Base-by-base conservation (phyloP, 306 rosid genomes). In the Mucuna pruriens region DNA sequence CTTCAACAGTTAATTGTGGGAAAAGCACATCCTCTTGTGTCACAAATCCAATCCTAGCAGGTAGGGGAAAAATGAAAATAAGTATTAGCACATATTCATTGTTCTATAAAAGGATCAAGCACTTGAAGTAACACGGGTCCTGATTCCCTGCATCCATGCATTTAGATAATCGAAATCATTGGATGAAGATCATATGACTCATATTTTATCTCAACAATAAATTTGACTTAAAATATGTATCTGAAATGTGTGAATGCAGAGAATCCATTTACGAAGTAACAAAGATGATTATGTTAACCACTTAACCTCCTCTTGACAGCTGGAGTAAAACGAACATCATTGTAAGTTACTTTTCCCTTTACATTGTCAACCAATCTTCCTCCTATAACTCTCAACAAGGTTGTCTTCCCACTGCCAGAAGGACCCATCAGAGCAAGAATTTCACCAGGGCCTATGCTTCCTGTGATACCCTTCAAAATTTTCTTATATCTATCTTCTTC, bases 401-500 rank as follows among this genome's bases (percentile, higher is more conserved):
- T 93, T 85, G 99, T 95, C 82, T 95, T 95, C 64, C 99, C 99
- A 80, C 97, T 95, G 0, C 99, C 99, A 61, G 99, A 95, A 68
- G 99, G 97, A 23, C 99, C 99, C 99, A 95, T 95, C 52, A 95
- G 73, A 13, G 99, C 99, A 74, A 95, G 97, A 81, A 95, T 92
- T 80, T 95, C 97, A 9, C 99, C 99, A 4, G 95, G 99, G 31
- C 97, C 99, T 65, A 93, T 82, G 81, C 94, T 88, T 87, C 97
- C 99, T 4, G 97, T 95, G 80, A 95, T 93, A 4, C 97, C 99
- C 82, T 86, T 93, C 63, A 95, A 72, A 19, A 95, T 92, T 40
- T 86, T 88, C 86, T 90, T 93, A 87, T 90, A 87, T 64, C 80
- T 91, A 11, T 86, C 91, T 79, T 86, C 82, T 39, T 89, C 87